These are phyloP conservation scores for Pseudozyma flocculosa DNA, from an alignment of 1,284 basidiomycete species.

Conservation along the genomic window DNA sequence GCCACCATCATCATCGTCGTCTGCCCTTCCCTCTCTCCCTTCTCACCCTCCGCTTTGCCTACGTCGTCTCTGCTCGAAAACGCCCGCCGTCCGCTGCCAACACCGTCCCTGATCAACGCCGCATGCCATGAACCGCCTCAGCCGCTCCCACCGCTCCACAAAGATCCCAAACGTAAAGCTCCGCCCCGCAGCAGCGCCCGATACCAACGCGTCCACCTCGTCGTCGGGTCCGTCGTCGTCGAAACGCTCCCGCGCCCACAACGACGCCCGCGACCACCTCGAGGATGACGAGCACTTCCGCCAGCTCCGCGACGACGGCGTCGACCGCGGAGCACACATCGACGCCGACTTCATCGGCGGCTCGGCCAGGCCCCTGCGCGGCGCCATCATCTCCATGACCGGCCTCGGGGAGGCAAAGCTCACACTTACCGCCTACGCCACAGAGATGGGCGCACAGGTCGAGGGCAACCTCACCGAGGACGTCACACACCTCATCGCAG, in stretches of 20 bases:
- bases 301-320: constrained; percentile 45
- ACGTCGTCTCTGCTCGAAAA: too few species aligned
- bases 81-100: too few species aligned
- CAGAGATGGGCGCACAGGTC: constrained; percentile 71
- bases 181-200: constrained; percentile 29
- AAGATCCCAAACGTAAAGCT: constrained; percentile 56
- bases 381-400: constrained; percentile 70
- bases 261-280: constrained; percentile 25
- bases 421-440: constrained; percentile 71
- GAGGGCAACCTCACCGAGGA: constrained; percentile 72
- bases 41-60: too few species aligned
- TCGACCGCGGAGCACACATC: constrained; percentile 47
- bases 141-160: constrained; percentile 46
- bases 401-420: constrained; percentile 68
- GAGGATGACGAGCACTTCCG: constrained; percentile 49
- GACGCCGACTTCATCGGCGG: constrained; percentile 44
- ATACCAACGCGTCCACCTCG: constrained; percentile 1
- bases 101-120: not conserved
- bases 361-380: constrained; percentile 66
- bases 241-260: constrained; percentile 6
- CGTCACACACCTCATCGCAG: constrained; percentile 76
- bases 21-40: too few species aligned
- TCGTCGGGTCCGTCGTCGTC: constrained; percentile 7
- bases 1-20: too few species aligned
- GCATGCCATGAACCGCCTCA: constrained; percentile 39